Evolutionary conservation across 768 basidiomycete species (phyloP).

Genomic region (Sporobolomyces phaffii): DNA sequence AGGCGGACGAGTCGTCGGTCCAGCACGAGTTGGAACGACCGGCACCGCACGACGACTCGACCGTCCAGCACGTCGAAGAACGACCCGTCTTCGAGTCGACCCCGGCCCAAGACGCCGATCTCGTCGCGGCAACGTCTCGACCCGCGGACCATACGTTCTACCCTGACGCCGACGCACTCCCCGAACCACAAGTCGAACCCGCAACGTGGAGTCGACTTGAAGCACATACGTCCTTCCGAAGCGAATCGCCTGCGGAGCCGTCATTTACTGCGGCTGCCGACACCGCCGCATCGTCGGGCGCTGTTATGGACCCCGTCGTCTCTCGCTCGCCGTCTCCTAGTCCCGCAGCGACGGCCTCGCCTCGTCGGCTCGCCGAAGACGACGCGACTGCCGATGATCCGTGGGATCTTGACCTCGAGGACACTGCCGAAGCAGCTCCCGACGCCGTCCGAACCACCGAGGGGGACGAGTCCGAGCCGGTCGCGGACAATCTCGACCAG

Average conservation of each 20-base stretch:
- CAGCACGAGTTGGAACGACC: slow-evolving; percentile 15
- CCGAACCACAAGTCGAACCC: not conserved
- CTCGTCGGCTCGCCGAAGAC: not conserved
- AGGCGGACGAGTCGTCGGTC: slow-evolving; percentile 6
- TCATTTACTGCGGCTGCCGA: too few species aligned
- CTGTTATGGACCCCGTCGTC: too few species aligned
- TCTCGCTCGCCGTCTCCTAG: not conserved
- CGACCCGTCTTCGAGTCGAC: slow-evolving; percentile 13
- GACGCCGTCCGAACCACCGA: not conserved
- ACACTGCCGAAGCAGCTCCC: not conserved
- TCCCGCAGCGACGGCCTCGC: not conserved
- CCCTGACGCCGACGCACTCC: not conserved
- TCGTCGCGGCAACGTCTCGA: not conserved
- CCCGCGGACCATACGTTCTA: slow-evolving; percentile 19
- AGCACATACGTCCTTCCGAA: not conserved
- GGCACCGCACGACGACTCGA: slow-evolving; percentile 8
- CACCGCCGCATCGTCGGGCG: too few species aligned
- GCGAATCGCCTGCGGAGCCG: not conserved
- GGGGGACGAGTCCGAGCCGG: not conserved
- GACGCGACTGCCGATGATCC: slow-evolving; percentile 8
- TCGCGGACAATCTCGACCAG: not conserved
- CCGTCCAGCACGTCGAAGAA: slow-evolving; percentile 10
- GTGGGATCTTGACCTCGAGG: slow-evolving; percentile 14
- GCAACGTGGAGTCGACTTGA: not conserved
- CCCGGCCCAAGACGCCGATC: not conserved